A percentile compares a stretch with the other conserved stretches of the same genome.
These are phyloP conservation scores for Fusarium stilboides DNA, from an alignment of 2,329 filamentous ascomycete genomes.

Conservation along the genomic window DNA sequence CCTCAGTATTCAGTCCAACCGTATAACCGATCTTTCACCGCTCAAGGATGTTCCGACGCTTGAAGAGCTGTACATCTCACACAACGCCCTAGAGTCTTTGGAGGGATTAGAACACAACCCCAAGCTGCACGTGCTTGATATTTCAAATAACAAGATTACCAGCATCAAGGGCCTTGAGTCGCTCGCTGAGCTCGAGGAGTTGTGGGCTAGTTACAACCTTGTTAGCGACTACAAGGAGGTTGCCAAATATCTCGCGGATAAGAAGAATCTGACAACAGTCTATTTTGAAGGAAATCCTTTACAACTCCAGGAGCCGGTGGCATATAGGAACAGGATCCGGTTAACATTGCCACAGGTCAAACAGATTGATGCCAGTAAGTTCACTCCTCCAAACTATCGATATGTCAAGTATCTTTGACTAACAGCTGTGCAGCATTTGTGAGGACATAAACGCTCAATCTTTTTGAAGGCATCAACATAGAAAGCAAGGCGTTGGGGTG, in stretches of 20 bases:
- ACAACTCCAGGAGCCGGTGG: constrained; percentile 81
- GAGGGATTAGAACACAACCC: constrained; percentile 78
- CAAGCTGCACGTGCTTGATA: constrained; percentile 84
- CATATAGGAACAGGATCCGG: constrained; percentile 95
- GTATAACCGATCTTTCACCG: constrained; percentile 83
- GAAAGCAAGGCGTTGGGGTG: constrained; percentile 47
- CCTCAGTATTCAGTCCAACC: constrained; percentile 95
- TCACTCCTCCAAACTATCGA: neutral
- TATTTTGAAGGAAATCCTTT: constrained; percentile 97
- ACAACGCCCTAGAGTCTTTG: constrained; percentile 88
- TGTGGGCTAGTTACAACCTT: constrained; percentile 95
- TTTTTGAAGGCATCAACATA: constrained; percentile 28
- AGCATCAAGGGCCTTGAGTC: constrained; percentile 80
- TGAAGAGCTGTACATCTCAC: constrained; percentile 95
- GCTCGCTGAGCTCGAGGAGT: constrained; percentile 82
- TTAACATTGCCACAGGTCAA: constrained; percentile 88
- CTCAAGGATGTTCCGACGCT: constrained; percentile 81
- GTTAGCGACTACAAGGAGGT: constrained; percentile 86
- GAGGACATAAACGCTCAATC: constrained; percentile 42
- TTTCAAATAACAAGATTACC: constrained; percentile 88
- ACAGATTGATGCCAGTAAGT: constrained; percentile 98
- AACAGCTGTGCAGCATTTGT: constrained; percentile 52
- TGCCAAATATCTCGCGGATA: constrained; percentile 82
- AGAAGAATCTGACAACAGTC: constrained; percentile 86
- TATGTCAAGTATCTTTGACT: neutral